Evolutionary conservation across 2,329 filamentous ascomycete genomes (phyloP).

Genomic region (Ilyonectria mors-panacis): DNA sequence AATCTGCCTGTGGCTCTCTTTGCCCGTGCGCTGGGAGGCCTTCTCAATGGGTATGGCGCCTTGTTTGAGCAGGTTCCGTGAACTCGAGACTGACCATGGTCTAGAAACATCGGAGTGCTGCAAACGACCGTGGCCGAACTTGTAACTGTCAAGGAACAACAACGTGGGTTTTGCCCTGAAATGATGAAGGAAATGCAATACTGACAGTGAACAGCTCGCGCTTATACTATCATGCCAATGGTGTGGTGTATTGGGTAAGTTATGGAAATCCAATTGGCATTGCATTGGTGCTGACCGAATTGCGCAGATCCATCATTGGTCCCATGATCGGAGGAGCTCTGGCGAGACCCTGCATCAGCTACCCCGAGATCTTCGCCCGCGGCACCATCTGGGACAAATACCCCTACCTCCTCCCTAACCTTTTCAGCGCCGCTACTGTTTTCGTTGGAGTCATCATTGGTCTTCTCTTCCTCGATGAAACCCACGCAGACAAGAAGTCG

Average conservation of each 20-base stretch:
- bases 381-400: conserved; percentile 87
- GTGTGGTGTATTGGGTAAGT: conserved; percentile 94
- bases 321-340: conserved; percentile 92
- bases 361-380: conserved; percentile 79
- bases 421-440: conserved; percentile 89
- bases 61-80: conserved; percentile 19
- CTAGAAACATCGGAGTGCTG: conserved; percentile 91
- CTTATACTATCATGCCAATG: conserved; percentile 97
- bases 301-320: conserved; percentile 85
- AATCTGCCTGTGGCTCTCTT: conserved; percentile 87
- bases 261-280: background rate
- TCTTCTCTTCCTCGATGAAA: conserved; percentile 92
- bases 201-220: conserved; percentile 74
- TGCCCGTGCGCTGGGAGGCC: conserved; percentile 88
- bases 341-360: conserved; percentile 87
- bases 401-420: conserved; percentile 91
- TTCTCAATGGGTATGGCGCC: conserved; percentile 87
- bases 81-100: conserved; percentile 33
- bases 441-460: conserved; percentile 83
- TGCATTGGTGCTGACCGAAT: conserved; percentile 46
- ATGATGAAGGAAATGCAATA: background rate
- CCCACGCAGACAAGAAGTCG: conserved; percentile 85
- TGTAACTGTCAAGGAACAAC: conserved; percentile 92
- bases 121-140: conserved; percentile 96
- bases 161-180: conserved; percentile 71